These are phyloP conservation scores for Xylariaceae sp. DNA, from an alignment of 2,329 filamentous ascomycete species.

Conservation along the genomic window DNA sequence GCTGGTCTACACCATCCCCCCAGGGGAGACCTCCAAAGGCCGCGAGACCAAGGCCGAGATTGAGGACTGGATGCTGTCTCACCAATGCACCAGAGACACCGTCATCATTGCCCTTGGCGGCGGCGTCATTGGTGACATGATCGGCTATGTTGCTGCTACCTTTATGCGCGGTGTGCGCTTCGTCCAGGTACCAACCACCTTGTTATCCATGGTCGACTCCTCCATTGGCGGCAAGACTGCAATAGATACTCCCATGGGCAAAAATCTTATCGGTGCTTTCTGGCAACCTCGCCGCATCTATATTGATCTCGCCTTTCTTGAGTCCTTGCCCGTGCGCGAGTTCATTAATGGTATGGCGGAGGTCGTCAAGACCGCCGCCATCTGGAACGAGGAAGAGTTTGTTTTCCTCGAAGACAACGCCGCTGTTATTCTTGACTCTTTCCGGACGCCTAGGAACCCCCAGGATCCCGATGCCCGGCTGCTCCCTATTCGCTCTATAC, in stretches of 20 bases:
- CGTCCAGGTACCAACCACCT: conserved; percentile 91
- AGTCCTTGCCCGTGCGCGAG: conserved; percentile 82
- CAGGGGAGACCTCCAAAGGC: conserved; percentile 90
- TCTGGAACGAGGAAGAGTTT: conserved; percentile 89
- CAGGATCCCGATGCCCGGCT: conserved; percentile 54
- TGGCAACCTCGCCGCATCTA: conserved; percentile 95
- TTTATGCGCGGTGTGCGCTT: conserved; percentile 98
- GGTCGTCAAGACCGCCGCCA: conserved; percentile 94
- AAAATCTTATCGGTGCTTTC: conserved; percentile 93
- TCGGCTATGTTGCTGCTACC: conserved; percentile 93
- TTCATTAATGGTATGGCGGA: conserved; percentile 99
- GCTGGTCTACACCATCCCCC: conserved; percentile 78
- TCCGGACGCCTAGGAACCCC: conserved; percentile 50
- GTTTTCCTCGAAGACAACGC: conserved; percentile 77
- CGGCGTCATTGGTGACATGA: conserved; percentile 96
- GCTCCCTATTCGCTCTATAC: conserved; percentile 60
- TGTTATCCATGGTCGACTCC: conserved; percentile 96
- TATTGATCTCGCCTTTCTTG: conserved; percentile 86
- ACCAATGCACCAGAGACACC: conserved; percentile 90
- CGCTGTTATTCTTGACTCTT: conserved; percentile 64
- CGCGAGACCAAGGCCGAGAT: conserved; percentile 91
- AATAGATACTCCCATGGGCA: conserved; percentile 91
- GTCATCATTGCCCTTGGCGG: conserved; percentile 92
- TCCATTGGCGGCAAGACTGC: conserved; percentile 98
- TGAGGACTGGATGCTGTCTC: conserved; percentile 92